Evolutionary conservation across 2,329 filamentous ascomycete genomes (phyloP), one percentile per base, ranked within the genome.

Genomic region (Stachybotrys elegans): DNA sequence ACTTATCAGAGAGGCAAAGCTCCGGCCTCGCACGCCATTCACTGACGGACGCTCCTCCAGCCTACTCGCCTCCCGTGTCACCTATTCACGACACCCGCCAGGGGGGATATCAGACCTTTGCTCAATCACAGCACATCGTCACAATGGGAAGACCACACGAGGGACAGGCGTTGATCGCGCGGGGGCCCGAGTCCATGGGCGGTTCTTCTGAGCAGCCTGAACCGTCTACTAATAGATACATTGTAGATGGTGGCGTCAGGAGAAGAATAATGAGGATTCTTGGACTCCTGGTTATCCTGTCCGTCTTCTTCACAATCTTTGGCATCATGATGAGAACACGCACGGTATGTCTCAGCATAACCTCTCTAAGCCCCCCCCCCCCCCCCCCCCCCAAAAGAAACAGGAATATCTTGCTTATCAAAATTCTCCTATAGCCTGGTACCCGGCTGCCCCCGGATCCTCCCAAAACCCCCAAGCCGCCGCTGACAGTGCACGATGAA

Each of bases 21-120:
- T n/a, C n/a, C n/a, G n/a, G n/a, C n/a, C n/a, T n/a, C n/a, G n/a
- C n/a, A n/a, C n/a, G n/a, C n/a, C n/a, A n/a, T n/a, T n/a, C n/a
- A n/a, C n/a, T n/a, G n/a, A n/a, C 51, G 32, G 70, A 73, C 44
- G 72, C 73, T 6, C 74, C 74, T 9, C 74, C 74, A 6, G 74
- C 74, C 9, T 78, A 77, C 55, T 71, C 70, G 3, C 71, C 72
- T 7, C 38, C 38, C 13, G 13, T 23, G 13, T 70, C 65, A 13
- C 59, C 55, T n/a, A n/a, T n/a, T n/a, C n/a, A n/a, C n/a, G n/a
- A n/a, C n/a, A n/a, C n/a, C n/a, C n/a, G n/a, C n/a, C n/a, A n/a
- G 39, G 40, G 57, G 48, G 67, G 63, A 48, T 75, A 77, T 53
- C 69, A 62, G 46, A 75, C 73, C 7, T 73, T 76, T 53, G 46